These are phyloP conservation scores for Boletus tylopilopsis DNA, from an alignment of 768 basidiomycete genomes.

Conservation along the genomic window DNA sequence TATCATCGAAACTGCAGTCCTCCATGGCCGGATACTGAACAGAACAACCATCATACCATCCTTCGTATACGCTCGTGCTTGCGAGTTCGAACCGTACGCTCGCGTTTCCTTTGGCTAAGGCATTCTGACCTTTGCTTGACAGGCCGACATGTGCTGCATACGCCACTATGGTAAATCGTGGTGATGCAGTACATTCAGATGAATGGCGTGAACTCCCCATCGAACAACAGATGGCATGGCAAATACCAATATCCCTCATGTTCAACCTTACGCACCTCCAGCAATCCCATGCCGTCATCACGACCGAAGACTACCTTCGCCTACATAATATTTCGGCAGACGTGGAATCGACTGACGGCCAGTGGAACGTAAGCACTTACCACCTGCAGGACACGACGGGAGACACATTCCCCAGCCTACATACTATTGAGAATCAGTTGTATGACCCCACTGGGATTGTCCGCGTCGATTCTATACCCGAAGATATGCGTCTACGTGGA, in stretches of 20 bases:
- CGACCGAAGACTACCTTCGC: conserved; percentile 40
- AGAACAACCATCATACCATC: conserved; percentile 44
- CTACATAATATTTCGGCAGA: conserved; percentile 34
- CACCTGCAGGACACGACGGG: conserved; percentile 23
- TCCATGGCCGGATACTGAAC: conserved; percentile 42
- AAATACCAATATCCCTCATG: conserved; percentile 37
- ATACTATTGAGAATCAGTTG: conserved; percentile 34
- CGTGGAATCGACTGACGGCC: conserved; percentile 35
- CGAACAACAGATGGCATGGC: conserved; percentile 35
- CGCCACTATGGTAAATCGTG: conserved; percentile 44
- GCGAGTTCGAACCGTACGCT: conserved; percentile 36
- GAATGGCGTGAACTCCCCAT: conserved; percentile 40
- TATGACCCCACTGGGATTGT: conserved; percentile 34
- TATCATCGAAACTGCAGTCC: conserved; percentile 43
- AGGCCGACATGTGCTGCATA: conserved; percentile 39
- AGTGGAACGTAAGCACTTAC: conserved; percentile 36
- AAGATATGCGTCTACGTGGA: conserved; percentile 31
- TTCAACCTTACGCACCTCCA: conserved; percentile 41
- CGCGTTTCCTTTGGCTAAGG: background rate
- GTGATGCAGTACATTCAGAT: conserved; percentile 35
- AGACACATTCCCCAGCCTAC: conserved; percentile 20
- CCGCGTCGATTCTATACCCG: conserved; percentile 37
- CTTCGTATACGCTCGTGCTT: conserved; percentile 44
- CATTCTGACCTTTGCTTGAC: background rate
- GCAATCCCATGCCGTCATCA: conserved; percentile 35